phyloP scores from a whole-genome alignment of 192 early-diverging fungal genomes.

The Backusella westeae region DNA sequence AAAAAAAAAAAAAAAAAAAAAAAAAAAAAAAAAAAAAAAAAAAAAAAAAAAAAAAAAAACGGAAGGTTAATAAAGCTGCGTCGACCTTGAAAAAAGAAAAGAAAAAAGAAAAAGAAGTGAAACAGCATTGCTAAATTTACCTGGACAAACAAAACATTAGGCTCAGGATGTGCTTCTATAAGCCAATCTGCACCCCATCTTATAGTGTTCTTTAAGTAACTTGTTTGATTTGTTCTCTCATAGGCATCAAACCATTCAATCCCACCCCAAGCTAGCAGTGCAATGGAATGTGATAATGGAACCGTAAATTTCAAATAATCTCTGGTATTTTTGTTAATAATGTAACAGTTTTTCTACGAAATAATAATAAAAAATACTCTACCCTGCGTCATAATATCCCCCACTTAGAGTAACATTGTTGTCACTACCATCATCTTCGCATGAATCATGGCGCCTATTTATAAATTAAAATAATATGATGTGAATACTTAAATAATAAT shows the following conservation, averaged over 20 bases:
- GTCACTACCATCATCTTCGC: conserved; percentile 9
- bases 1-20: background rate
- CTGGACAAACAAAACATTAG: conserved; percentile 44
- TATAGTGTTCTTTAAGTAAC: conserved; percentile 40
- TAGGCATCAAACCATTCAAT: conserved; percentile 50
- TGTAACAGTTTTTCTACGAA: background rate
- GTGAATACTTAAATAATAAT: background rate
- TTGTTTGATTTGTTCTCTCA: conserved; percentile 37
- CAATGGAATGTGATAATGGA: conserved; percentile 43
- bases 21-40: too few relatives aligned
- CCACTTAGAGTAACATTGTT: conserved; percentile 1
- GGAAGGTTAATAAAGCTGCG: background rate
- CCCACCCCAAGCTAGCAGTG: conserved; percentile 47
- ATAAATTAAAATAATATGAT: background rate
- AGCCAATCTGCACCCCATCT: conserved; percentile 56
- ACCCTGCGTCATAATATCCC: conserved; percentile 26
- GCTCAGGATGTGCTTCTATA: conserved; percentile 47
- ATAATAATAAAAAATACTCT: background rate
- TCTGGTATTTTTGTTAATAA: background rate
- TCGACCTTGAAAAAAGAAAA: background rate
- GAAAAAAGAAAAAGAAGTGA: background rate
- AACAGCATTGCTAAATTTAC: conserved; percentile 11
- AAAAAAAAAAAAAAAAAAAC: background rate
- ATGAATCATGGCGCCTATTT: conserved; percentile 15
- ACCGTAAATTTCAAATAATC: conserved; percentile 55